Base-by-base conservation (phyloP, 139 green algal species). In the Dunaliella primolecta region DNA sequence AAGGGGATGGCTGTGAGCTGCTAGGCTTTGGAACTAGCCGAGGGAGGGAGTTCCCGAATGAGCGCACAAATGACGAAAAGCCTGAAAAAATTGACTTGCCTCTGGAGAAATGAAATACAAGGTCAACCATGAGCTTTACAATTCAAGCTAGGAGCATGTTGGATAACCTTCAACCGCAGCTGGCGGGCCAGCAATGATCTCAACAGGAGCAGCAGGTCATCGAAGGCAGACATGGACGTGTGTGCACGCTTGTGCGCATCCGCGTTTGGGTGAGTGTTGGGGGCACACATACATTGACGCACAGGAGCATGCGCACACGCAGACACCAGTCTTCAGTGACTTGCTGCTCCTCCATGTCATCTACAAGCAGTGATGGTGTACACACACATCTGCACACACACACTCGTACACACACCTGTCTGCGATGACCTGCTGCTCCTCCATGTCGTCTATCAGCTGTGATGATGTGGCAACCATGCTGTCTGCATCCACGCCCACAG, bases 361-460 rank as follows among this genome's bases (percentile, higher is more conserved):
- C 23, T 31, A 23, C 72, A 23, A 31, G 23, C 56, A 20, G 20
- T 20, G 2, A 23, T 37, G 20, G n/a, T 29, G 21, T 15, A 35
- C 11, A 29, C 27, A 24, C 37, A 75, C 7, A 2, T 38, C 11
- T 0, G 7, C 31, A 36, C 83, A 64, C 75, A 78, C 36, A 70
- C 75, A 33, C 1, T 11, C 34, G 32, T 25, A 11, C 57, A 31
- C 83, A 2, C 36, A 81, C 78, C 84, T 76, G 81, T 89, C 87
- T 0, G 36, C 56, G 1, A 88, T 55, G 64, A 87, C 81, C 71
- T 87, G 33, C 75, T 90, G 86, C 30, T 94, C 91, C 77, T 94
- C 91, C 89, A 94, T 94, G 64, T 94, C 91, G 33, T 94, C 88
- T 1, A 94, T 91, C 46, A 94, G 87, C 37, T 93, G 90, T 0